Conservation (phyloP, 352 stramenopile species). For the Phytophthora sansomeana region DNA sequence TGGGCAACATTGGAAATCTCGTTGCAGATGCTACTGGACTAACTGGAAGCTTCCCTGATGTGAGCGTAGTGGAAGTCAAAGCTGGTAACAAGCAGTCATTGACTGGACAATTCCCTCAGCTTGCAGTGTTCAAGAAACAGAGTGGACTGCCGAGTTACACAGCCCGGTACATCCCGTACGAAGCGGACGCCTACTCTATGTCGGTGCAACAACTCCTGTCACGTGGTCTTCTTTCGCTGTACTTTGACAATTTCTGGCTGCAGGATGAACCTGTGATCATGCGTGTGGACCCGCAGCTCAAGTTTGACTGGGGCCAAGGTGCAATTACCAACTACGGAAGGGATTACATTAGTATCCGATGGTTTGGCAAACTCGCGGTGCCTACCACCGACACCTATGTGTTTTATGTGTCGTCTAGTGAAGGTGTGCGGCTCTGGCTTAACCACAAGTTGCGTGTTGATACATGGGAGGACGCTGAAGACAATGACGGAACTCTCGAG, state of each 20-base stretch:
- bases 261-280: slow-evolving; percentile 91
- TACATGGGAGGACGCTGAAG: slow-evolving; percentile 80
- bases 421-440: slow-evolving; percentile 94
- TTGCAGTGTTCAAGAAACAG: slow-evolving; percentile 92
- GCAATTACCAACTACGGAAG: slow-evolving; percentile 93
- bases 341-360: slow-evolving; percentile 96
- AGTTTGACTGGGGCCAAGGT: slow-evolving; percentile 92
- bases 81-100: slow-evolving; percentile 72
- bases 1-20: slow-evolving; percentile 84
- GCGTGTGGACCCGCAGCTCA: slow-evolving; percentile 84
- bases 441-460: slow-evolving; percentile 94
- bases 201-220: slow-evolving; percentile 92
- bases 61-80: slow-evolving; percentile 74
- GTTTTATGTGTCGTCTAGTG: slow-evolving; percentile 93
- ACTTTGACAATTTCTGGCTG: slow-evolving; percentile 98
- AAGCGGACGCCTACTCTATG: slow-evolving; percentile 85
- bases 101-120: slow-evolving; percentile 75
- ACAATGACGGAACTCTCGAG: slow-evolving; percentile 49
- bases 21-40: slow-evolving; percentile 48
- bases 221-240: slow-evolving; percentile 90
- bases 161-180: slow-evolving; percentile 85
- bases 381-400: slow-evolving; percentile 90
- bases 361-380: slow-evolving; percentile 93
- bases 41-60: slow-evolving; percentile 62
- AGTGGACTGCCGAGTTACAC: slow-evolving; percentile 94